Base-by-base conservation (phyloP, 2,329 filamentous ascomycete genomes). In the Xylariaceae sp. region DNA sequence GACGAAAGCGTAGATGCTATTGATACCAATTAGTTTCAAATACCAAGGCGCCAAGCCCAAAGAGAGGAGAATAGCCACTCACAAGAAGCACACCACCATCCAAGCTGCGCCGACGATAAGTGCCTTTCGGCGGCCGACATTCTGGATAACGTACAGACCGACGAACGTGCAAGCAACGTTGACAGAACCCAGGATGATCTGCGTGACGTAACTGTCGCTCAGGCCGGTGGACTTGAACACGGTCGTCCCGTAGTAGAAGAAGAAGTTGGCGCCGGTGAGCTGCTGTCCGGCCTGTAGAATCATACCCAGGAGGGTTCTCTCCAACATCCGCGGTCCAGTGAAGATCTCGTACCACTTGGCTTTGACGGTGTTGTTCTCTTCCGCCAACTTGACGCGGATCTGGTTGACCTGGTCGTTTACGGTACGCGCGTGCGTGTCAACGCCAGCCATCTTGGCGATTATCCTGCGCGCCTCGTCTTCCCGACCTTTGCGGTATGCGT, bases 181-280 rank as follows among this genome's bases (percentile, higher is more conserved):
- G 65, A 90, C 87, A 0, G 80, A 84, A 9, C 81, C 81, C 19
- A 89, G 79, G 57, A 89, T 87, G 64, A 89, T 86, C 66, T 88
- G 85, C 0, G 86, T 89, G 50, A 86, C 75, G 65, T 87, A 90
- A 48, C 81, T 82, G 74, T 91, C 84, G 58, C 67, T 72, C 23
- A 90, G 79, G 63, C 88, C 88, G 1, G 86, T 86, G 1, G 86
- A 80, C 14, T 78, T 68, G 72, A 91, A 90, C 62, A 89, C 84
- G 3, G 84, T 87, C 41, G 82, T 85, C 20, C 81, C 82, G 66
- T 87, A 89, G 71, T 85, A 85, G 71, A 88, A 88, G 75, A 85
- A 87, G 73, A 85, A 88, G 73, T 88, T 88, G 56, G 82, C 84
- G 29, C 87, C 87, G 0, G 86, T 89, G 2, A 90, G 75, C 67